A percentile compares a stretch with the other conserved stretches of the same genome.
Conservation (phyloP, 768 basidiomycete genomes). For the Trametes cubensis region DNA sequence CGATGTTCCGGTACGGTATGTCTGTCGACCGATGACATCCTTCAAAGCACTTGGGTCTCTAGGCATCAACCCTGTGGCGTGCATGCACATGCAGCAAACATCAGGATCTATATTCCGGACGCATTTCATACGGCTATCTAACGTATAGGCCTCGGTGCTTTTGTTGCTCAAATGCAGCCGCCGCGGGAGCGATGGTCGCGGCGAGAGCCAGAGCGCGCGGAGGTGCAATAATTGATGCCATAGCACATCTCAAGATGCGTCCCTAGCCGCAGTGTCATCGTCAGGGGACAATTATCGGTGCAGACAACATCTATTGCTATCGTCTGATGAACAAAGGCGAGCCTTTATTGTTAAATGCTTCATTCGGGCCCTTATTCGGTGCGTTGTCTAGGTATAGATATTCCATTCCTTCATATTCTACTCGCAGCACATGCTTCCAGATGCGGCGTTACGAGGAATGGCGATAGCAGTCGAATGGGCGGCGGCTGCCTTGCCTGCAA, state of each 20-base stretch:
- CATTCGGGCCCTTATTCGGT: neutral
- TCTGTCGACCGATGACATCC: neutral
- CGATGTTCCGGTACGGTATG: neutral
- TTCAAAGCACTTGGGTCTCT: neutral
- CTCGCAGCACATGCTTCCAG: neutral
- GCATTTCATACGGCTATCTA: slow-evolving; percentile 15
- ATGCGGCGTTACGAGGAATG: neutral
- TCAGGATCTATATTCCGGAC: neutral
- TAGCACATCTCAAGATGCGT: neutral
- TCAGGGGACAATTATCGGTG: slow-evolving; percentile 2
- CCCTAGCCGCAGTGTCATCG: neutral
- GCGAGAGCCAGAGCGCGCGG: neutral
- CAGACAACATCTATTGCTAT: slow-evolving; percentile 2
- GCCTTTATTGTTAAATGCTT: neutral
- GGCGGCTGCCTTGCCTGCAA: slow-evolving; percentile 1
- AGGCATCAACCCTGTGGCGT: slow-evolving; percentile 12
- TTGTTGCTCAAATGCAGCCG: neutral
- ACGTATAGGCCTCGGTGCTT: neutral
- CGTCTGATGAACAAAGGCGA: slow-evolving; percentile 7
- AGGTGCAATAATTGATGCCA: neutral
- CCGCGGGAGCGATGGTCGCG: neutral
- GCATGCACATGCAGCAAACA: slow-evolving; percentile 4
- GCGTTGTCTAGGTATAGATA: neutral
- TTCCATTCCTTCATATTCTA: neutral
- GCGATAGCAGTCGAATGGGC: neutral